Conservation (phyloP, 176 grass and related monocot genomes). For the Raddia distichophylla region DNA sequence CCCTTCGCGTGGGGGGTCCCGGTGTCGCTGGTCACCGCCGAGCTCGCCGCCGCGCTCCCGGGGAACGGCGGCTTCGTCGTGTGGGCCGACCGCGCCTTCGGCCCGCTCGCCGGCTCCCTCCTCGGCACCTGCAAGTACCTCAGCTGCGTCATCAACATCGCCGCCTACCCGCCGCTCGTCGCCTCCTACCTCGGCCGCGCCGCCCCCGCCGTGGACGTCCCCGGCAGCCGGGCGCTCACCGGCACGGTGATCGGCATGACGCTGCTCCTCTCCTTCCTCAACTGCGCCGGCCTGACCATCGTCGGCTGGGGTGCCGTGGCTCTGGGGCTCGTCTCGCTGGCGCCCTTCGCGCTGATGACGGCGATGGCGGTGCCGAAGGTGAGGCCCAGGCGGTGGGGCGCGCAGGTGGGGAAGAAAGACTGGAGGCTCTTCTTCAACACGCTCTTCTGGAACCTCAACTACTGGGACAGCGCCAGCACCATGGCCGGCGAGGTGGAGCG, state of each 20-base stretch:
- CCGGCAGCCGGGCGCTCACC: conserved; percentile 11
- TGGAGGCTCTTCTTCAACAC: conserved; percentile 63
- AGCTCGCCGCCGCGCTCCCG: conserved; percentile 46
- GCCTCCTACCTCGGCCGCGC: conserved; percentile 46
- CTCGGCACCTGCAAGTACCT: conserved; percentile 62
- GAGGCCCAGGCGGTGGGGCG: conserved; percentile 42
- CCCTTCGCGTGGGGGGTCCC: conserved; percentile 54
- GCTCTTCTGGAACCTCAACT: conserved; percentile 69
- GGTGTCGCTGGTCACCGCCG: conserved; percentile 51
- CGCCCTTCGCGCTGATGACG: conserved; percentile 55
- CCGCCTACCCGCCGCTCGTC: conserved; percentile 41
- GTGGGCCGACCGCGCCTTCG: conserved; percentile 54
- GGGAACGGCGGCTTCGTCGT: conserved; percentile 55
- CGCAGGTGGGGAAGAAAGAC: conserved; percentile 23
- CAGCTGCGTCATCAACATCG: conserved; percentile 57
- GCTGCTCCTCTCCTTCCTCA: conserved; percentile 37
- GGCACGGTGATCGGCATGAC: conserved; percentile 43
- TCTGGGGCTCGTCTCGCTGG: conserved; percentile 44
- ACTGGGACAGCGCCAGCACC: conserved; percentile 60
- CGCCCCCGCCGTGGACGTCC: conserved; percentile 14
- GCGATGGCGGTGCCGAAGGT: conserved; percentile 33
- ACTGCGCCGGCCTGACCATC: conserved; percentile 48
- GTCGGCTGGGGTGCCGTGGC: conserved; percentile 53
- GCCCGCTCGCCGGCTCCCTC: conserved; percentile 49
- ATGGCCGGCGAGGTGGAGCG: conserved; percentile 57